Conservation (phyloP, 2,329 filamentous ascomycete genomes). For the Beauveria sp. region DNA sequence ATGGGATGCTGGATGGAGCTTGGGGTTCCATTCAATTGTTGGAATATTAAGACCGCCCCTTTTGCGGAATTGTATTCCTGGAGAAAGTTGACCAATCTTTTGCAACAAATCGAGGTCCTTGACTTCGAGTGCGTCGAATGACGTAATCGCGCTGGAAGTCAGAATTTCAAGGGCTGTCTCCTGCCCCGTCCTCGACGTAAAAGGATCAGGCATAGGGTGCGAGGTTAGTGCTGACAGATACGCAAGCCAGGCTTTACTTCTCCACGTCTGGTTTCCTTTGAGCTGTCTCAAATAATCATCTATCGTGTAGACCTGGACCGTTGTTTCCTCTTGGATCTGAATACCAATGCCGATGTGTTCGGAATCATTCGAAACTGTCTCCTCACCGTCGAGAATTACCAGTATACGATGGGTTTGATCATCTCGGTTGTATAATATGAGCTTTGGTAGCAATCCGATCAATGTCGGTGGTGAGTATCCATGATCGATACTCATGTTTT, state of each 20-base stretch:
- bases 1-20: neutral
- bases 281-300: conserved; percentile 20
- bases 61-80: neutral
- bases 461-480: neutral
- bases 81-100: neutral
- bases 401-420: neutral
- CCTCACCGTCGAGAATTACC: neutral
- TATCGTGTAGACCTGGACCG: neutral
- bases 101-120: neutral
- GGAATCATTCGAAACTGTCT: accelerated
- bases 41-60: neutral
- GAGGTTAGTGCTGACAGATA: conserved; percentile 48
- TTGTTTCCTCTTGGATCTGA: neutral
- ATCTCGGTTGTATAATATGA: neutral
- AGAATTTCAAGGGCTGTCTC: conserved; percentile 44
- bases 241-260: conserved; percentile 41
- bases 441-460: neutral
- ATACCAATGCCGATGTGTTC: neutral
- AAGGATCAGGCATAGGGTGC: conserved; percentile 36
- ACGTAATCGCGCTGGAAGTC: conserved; percentile 36
- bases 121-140: conserved; percentile 16
- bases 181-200: conserved; percentile 43
- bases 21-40: neutral
- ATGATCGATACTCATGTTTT: neutral
- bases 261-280: conserved; percentile 38